Evolutionary conservation across 306 rosid genomes (phyloP).

Genomic region (Trifolium fragiferum): DNA sequence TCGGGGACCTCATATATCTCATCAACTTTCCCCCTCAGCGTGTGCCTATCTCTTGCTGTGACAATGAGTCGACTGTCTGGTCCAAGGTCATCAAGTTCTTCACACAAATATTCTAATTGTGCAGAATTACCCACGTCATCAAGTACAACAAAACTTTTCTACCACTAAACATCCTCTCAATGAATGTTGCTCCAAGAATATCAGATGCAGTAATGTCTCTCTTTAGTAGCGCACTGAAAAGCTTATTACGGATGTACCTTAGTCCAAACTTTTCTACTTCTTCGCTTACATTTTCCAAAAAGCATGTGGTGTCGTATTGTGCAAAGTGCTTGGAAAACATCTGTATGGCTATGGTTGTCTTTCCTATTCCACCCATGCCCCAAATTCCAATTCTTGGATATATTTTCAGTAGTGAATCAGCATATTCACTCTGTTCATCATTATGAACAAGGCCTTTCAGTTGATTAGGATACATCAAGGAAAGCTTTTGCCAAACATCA

Average conservation of each 20-base stretch:
- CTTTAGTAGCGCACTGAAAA: slow-evolving; percentile 11
- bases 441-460: too few relatives aligned
- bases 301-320: slow-evolving; percentile 25
- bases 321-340: slow-evolving; percentile 29
- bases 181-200: background rate
- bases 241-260: background rate
- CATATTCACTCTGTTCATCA: background rate
- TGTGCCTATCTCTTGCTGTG: slow-evolving; percentile 15
- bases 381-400: slow-evolving; percentile 37
- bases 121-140: background rate
- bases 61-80: slow-evolving; percentile 13
- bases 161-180: background rate
- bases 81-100: background rate
- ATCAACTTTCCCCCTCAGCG: background rate
- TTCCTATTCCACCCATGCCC: slow-evolving; percentile 41
- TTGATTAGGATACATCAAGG: too few relatives aligned
- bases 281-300: slow-evolving; percentile 27
- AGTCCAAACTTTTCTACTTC: background rate
- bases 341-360: slow-evolving; percentile 30
- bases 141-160: slow-evolving; percentile 28
- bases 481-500: too few relatives aligned
- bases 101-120: background rate
- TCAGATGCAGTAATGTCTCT: background rate
- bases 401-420: background rate
- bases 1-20: background rate